Evolutionary conservation across 805 yeast species (phyloP), one percentile per base, ranked within the genome.

Genomic region (Brettanomyces anomalus): DNA sequence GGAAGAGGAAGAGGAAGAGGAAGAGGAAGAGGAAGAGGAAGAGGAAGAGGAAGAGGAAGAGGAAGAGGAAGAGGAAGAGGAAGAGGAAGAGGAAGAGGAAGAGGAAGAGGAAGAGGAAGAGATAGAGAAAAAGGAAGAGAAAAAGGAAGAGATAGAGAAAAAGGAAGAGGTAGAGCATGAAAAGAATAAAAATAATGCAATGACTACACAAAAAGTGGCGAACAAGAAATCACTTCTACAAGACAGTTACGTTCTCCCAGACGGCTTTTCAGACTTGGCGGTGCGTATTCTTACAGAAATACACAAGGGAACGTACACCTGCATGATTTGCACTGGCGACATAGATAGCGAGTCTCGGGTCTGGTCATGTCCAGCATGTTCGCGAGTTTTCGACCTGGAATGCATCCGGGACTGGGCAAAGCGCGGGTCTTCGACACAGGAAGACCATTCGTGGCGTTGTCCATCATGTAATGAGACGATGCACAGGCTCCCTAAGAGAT

Each of bases 371-470:
- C 59, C 63, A 6, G 66, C 70, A 21, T 90, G 98, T 58, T 82
- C 65, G 55, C 68, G 97, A 45, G 95, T 84, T 1, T 90, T 86
- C 56, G 96, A 90, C 57, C 67, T 87, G 37, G 79, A 77, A 13
- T 90, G 98, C 65, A 82, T 88, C 37, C 65, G 74, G 40, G 86
- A 81, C 49, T 93, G 98, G 98, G 90, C 96, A 3, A 60, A 66
- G 19, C 70, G 84, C 47, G 89, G 89, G 4, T 75, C 84, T 2
- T 74, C 85, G 5, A 80, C 85, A 1, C 76, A 76, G 30, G 52
- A 53, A 5, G 70, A 71, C 36, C 74, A 72, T 39, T 66, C 70
- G 34, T 88, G 96, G 96, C 71, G 88, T 53, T 88, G 97, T 60
- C 96, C 96, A 0, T 74, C 84, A 3, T 85, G 95, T 58, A 86